These are phyloP conservation scores for Dioscorea cayenensis DNA, from an alignment of 116 monocot species.

Conservation along the genomic window DNA sequence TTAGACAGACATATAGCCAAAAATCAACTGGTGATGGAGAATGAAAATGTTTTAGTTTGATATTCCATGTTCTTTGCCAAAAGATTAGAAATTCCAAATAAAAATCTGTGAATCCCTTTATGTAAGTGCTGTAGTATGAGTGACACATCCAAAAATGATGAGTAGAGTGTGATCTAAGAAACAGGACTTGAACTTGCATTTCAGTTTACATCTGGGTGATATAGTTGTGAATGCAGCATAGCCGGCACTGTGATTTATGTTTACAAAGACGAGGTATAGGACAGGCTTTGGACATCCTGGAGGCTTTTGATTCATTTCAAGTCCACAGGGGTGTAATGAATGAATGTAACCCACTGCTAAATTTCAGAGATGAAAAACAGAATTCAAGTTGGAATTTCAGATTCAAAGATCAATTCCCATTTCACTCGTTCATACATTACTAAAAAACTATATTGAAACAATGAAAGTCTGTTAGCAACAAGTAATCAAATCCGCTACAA, in stretches of 20 bases:
- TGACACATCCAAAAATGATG: background rate
- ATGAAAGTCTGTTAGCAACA: no score
- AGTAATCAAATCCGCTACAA: no score
- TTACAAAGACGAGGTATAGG: slow-evolving; percentile 69
- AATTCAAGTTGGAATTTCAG: no score
- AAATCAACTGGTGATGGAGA: no score
- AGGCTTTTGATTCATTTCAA: slow-evolving; percentile 86
- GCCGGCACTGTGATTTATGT: slow-evolving; percentile 60
- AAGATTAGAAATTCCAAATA: background rate
- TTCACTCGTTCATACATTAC: no score
- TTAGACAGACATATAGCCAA: no score
- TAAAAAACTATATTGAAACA: no score
- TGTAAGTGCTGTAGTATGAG: background rate
- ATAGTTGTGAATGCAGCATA: slow-evolving; percentile 8
- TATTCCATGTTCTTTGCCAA: no score
- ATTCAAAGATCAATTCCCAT: no score
- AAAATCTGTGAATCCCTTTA: background rate
- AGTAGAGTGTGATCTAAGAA: background rate
- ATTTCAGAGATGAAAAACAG: no score
- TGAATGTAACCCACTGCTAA: no score
- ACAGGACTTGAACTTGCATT: background rate
- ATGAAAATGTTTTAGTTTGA: no score
- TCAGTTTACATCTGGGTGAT: background rate
- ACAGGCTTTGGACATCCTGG: slow-evolving; percentile 71
- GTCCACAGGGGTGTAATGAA: slow-evolving; percentile 88